These are phyloP conservation scores for Keithomyces neogunnii DNA, from an alignment of 2,329 filamentous ascomycete genomes.

Conservation along the genomic window DNA sequence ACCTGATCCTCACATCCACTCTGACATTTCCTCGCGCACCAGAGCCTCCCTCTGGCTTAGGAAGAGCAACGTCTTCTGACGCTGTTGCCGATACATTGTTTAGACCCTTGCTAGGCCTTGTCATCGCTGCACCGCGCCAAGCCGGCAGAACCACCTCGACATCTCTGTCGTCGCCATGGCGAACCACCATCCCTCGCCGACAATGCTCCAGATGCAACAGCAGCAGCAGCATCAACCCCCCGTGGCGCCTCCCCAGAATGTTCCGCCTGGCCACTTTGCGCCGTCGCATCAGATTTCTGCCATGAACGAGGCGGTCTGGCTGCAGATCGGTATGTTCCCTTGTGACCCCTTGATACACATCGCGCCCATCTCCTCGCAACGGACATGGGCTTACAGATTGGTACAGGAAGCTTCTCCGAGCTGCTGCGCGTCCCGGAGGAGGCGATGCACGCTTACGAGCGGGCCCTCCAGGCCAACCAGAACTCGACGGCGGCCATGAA, in stretches of 20 bases:
- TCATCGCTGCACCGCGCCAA: neutral
- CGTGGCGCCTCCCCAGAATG: slow-evolving; percentile 46
- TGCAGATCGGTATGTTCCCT: slow-evolving; percentile 70
- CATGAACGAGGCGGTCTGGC: slow-evolving; percentile 84
- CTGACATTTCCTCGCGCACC: neutral
- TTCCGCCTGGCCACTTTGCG: slow-evolving; percentile 48
- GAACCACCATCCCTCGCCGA: slow-evolving; percentile 73
- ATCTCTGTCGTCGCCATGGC: slow-evolving; percentile 44
- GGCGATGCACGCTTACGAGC: slow-evolving; percentile 84
- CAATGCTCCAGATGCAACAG: slow-evolving; percentile 57
- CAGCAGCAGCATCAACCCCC: slow-evolving; percentile 52
- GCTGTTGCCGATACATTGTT: neutral
- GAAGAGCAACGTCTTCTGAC: neutral
- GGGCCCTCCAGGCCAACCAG: slow-evolving; percentile 77
- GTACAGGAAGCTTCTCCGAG: slow-evolving; percentile 72
- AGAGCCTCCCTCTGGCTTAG: neutral
- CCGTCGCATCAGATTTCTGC: slow-evolving; percentile 67
- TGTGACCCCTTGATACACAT: slow-evolving; percentile 4
- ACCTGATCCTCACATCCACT: neutral
- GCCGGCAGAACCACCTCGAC: neutral
- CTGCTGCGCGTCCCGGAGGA: slow-evolving; percentile 81
- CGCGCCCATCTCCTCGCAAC: neutral
- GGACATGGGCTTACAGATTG: neutral
- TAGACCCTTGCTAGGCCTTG: neutral
- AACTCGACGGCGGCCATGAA: slow-evolving; percentile 90